Base-by-base conservation (phyloP, 164 flowering plant species). In the Tetracentron sinense region DNA sequence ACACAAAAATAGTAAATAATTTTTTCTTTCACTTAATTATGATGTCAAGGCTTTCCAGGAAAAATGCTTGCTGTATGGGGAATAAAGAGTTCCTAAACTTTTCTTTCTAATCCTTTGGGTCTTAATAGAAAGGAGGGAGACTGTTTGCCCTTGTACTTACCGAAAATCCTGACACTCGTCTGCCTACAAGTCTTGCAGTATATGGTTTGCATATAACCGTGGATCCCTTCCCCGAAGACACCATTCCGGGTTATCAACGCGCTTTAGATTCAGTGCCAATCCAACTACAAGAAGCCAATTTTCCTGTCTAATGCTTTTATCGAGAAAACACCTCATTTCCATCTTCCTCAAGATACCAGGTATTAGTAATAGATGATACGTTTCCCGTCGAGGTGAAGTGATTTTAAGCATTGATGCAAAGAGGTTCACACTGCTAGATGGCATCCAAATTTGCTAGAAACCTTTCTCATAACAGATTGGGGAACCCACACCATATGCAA, bases 341-440 rank as follows among this genome's bases (percentile, higher is more conserved):
- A 42, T 77, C 79, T 72, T 78, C 77, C 66, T 83, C 81, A 6
- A 83, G 81, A 83, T 75, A 28, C 75, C 70, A 15, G 79, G 70
- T 56, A 83, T 56, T 16, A 81, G 57, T 8, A 81, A 62, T 3
- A 83, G 66, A 49, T 64, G 69, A 65, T 62, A 79, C 17, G 68
- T 22, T 46, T 67, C 27, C 71, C 73, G 4, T 68, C 65, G 11
- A 58, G 62, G 25, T 23, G 68, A 26, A 78, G 46, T 8, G 76
- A 70, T 29, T 77, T 74, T 20, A 77, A 68, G 66, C 83, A 83
- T 51, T 74, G 79, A 47, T 75, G 74, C 61, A 83, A 83, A 6
- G 87, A 81, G 19, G 81, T 68, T 20, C 72, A 79, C 30, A 75
- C 73, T 16, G 71, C 46, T 21, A 79, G 70, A 50, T 70, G 70